Base-by-base conservation (phyloP, 2,329 filamentous ascomycete species). In the Penicillium fuscoglaucum region DNA sequence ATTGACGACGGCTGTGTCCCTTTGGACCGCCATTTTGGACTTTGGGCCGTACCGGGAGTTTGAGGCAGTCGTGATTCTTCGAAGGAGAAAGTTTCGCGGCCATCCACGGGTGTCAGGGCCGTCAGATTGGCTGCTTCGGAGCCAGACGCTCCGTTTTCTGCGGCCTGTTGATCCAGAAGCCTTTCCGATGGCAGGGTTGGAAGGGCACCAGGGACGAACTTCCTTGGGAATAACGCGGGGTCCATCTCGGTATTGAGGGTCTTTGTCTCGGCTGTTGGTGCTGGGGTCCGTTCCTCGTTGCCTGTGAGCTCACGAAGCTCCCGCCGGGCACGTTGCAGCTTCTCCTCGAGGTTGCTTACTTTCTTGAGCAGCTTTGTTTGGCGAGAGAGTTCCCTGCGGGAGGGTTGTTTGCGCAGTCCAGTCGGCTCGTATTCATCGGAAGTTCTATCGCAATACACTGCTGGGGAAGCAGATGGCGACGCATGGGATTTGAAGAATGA, bases 281-380 rank as follows among this genome's bases (percentile, higher is more conserved):
- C 64, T 43, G 60, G 59, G 40, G 49, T 28, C 17, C 59, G 62
- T 35, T 68, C 70, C 59, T 69, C 65, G 39, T 81, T 77, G 12
- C 74, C 74, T 17, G 83, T 72, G 40, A 81, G 75, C 6, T 80
- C 74, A 33, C 78, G 75, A 26, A 87, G 77, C 69, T 87, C 82
- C 49, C 78, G 78, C 35, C 83, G 78, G 9, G 84, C 84, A 37
- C 78, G 77, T 17, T 82, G 75, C 31, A 87, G 78, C 67, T 87
- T 86, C 13, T 76, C 70, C 64, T 88, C 85, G 13, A 87, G 78
- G 62, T 87, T 80, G 62, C 83, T 86, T 31, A 87, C 84, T 52
- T 83, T 80, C 72, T 85, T 86, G 41, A 79, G 75, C 33, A 87
- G 73, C 61, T 84, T 85, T 58, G 80, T 76, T 64, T 87, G 83